phyloP scores from a whole-genome alignment of 2,329 filamentous ascomycete species.

The Arthrinium puccinioides region DNA sequence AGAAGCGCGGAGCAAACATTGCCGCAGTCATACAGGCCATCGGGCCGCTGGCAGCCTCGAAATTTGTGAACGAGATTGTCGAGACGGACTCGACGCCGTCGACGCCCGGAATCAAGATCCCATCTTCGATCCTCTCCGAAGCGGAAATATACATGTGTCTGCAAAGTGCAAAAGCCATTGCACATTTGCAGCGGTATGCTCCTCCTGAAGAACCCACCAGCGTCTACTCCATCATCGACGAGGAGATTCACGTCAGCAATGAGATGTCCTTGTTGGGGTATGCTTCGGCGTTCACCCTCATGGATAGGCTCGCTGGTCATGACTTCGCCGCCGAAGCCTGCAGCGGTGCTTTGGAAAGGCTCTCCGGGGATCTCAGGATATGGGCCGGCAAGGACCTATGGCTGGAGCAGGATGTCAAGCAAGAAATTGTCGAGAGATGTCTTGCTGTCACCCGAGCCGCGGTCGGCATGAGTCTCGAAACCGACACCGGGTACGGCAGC shows the following conservation, averaged over 20 bases:
- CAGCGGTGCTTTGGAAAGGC: slow-evolving; percentile 42
- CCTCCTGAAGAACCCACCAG: slow-evolving; percentile 35
- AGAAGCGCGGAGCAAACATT: slow-evolving; percentile 49
- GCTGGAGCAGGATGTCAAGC: slow-evolving; percentile 42
- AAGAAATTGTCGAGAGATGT: slow-evolving; percentile 48
- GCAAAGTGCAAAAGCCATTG: slow-evolving; percentile 53
- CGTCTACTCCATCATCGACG: slow-evolving; percentile 42
- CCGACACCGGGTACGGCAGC: slow-evolving; percentile 47
- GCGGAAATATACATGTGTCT: slow-evolving; percentile 50
- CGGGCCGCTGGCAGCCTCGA: slow-evolving; percentile 30
- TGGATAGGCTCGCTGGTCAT: slow-evolving; percentile 44
- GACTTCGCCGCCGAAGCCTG: slow-evolving; percentile 39
- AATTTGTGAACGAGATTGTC: slow-evolving; percentile 18
- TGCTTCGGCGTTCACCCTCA: slow-evolving; percentile 50
- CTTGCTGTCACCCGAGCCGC: slow-evolving; percentile 47
- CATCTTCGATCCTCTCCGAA: slow-evolving; percentile 32
- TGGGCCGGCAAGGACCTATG: slow-evolving; percentile 51
- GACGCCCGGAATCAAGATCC: slow-evolving; percentile 38
- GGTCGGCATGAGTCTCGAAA: slow-evolving; percentile 53
- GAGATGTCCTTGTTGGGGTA: slow-evolving; percentile 52
- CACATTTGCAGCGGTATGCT: slow-evolving; percentile 41
- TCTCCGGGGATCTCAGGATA: slow-evolving; percentile 50
- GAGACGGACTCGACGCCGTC: slow-evolving; percentile 10
- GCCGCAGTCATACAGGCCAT: slow-evolving; percentile 48
- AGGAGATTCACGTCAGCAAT: slow-evolving; percentile 28